phyloP scores from a whole-genome alignment of 2,329 filamentous ascomycete species.

The Cordyceps militaris region DNA sequence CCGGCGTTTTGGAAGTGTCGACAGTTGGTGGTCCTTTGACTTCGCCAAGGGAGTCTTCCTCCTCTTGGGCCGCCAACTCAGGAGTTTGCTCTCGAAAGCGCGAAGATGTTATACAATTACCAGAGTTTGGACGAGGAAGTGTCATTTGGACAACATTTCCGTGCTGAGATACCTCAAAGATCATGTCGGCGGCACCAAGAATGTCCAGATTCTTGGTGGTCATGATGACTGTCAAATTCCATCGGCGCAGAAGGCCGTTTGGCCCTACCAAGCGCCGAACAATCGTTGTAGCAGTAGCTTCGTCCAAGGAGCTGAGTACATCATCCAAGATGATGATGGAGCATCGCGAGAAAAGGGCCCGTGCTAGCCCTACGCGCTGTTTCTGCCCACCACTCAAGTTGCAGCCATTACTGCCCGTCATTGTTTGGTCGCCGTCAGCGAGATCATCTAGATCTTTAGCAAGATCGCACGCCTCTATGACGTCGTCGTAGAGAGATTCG shows the following conservation, averaged over 20 bases:
- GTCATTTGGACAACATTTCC: not conserved
- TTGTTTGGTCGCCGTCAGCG: slow-evolving; percentile 20
- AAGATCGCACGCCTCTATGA: slow-evolving; percentile 29
- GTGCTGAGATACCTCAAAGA: not conserved
- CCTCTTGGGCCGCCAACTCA: not conserved
- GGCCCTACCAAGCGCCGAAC: slow-evolving; percentile 2
- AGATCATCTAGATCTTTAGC: slow-evolving; percentile 22
- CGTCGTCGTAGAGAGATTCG: slow-evolving; percentile 24
- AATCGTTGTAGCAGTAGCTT: slow-evolving; percentile 1
- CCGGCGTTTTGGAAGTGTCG: not conserved
- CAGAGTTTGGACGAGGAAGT: not conserved
- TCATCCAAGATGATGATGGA: slow-evolving; percentile 15
- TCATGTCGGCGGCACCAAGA: not conserved
- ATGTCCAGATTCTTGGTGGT: not conserved
- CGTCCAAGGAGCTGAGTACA: slow-evolving; percentile 14
- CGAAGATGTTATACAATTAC: not conserved
- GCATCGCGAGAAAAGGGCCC: slow-evolving; percentile 10
- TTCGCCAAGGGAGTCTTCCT: not conserved
- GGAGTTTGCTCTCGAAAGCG: not conserved
- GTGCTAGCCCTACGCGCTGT: slow-evolving; percentile 1
- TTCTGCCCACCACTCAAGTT: slow-evolving; percentile 4
- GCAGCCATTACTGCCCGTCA: slow-evolving; percentile 21
- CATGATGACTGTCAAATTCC: slow-evolving; percentile 13
- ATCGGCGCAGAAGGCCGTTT: slow-evolving; percentile 11
- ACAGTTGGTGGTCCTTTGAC: not conserved